Base-by-base conservation (phyloP, 345 rosid species). In the Citrus hindsii region DNA sequence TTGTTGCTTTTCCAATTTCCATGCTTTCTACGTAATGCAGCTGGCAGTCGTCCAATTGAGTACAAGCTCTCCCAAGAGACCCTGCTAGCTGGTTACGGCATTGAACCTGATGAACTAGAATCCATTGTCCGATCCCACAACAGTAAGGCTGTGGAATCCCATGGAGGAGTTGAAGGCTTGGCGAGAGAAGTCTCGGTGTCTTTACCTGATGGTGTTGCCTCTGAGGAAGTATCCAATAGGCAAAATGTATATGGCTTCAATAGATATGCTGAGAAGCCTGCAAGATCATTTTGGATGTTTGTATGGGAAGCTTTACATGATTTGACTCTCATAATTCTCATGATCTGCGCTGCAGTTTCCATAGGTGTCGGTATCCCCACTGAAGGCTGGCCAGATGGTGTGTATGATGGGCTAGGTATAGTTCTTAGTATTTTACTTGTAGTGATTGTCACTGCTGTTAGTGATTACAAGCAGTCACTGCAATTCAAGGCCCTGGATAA, bases 211-310 rank as follows among this genome's bases (percentile, higher is more conserved):
- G 97, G 94, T 5, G 81, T 92, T 76, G 69, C 30, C 24, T 84
- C 92, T 1, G 77, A 78, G 71, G 91, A 92, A 24, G 60, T 90
- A 12, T 64, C 87, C n/a, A 66, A 74, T 6, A 88, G 97, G 82
- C 86, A 85, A 84, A 82, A 88, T 37, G 82, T 90, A 13, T 90
- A 60, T 82, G 97, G 94, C 65, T 69, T 76, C 18, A 92, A 92
- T 77, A 86, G 73, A 51, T 86, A 82, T 76, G 79, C 92, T 35
- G 97, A 89, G 87, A 88, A 90, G 77, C 89, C 93, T 71, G 61
- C 90, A 22, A 89, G 84, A 77, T 76, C 88, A 3, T 87, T 89
- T 40, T 80, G 78, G 32, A 79, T 78, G 82, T 89, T 86, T 83
- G 80, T 90, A 10, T 79, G 89, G 86, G 91, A 87, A 75, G 91